A percentile compares a stretch with the other conserved stretches of the same genome.
phyloP scores from a whole-genome alignment of 805 yeast species.

The Candida railenensis region DNA sequence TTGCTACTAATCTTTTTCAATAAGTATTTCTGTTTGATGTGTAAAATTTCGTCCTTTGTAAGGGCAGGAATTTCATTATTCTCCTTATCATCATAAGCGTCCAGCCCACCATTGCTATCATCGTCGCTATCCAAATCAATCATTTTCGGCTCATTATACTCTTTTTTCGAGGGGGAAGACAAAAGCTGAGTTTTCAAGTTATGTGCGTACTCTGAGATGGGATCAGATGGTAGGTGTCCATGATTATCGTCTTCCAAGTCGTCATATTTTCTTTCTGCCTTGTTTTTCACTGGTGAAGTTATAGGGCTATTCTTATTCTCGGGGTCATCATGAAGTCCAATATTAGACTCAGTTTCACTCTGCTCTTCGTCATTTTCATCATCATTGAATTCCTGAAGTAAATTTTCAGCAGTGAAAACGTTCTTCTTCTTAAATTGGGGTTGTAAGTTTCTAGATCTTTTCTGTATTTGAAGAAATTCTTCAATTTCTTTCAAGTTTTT shows the following conservation, averaged over 20 bases:
- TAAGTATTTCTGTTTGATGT: conserved; percentile 32
- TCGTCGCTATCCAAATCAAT: conserved; percentile 22
- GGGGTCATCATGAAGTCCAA: not conserved
- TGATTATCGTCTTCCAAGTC: not conserved
- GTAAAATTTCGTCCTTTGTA: conserved; percentile 30
- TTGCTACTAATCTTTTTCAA: conserved; percentile 16
- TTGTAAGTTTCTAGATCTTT: conserved; percentile 27
- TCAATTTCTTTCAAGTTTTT: conserved; percentile 32
- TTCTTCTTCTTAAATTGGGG: conserved; percentile 28
- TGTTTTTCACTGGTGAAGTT: conserved; percentile 26
- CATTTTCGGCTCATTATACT: conserved; percentile 5
- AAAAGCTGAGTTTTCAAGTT: conserved; percentile 24
- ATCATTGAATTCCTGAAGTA: conserved; percentile 33
- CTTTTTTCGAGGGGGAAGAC: conserved; percentile 24
- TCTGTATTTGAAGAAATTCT: conserved; percentile 32
- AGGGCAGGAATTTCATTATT: conserved; percentile 24
- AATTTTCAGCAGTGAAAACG: conserved; percentile 27
- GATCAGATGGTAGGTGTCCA: conserved; percentile 16
- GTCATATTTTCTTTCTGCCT: not conserved
- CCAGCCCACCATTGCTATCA: conserved; percentile 19
- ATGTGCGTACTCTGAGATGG: conserved; percentile 36
- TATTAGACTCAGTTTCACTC: conserved; percentile 10
- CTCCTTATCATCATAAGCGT: conserved; percentile 18
- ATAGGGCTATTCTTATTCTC: conserved; percentile 24
- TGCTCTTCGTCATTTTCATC: conserved; percentile 10